Evolutionary conservation across 345 rosid genomes (phyloP).

Genomic region (Lenwebbia sp.): DNA sequence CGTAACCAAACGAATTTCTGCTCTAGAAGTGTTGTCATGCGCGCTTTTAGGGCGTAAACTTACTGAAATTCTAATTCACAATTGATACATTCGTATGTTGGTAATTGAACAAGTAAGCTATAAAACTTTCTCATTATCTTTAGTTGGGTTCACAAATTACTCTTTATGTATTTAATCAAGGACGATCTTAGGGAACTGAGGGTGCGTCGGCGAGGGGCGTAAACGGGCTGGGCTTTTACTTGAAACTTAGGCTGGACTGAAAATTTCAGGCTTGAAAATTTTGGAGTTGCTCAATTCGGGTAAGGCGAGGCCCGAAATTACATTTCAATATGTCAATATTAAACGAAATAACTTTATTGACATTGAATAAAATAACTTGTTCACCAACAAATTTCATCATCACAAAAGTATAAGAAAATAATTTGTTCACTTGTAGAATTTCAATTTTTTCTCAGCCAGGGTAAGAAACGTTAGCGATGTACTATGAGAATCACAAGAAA

Average conservation of each 20-base stretch:
- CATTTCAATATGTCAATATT: background rate
- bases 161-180: background rate
- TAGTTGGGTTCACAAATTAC: too few species aligned
- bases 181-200: background rate
- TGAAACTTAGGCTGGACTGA: background rate
- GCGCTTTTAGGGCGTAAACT: too few species aligned
- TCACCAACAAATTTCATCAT: background rate
- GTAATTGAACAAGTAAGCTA: background rate
- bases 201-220: background rate
- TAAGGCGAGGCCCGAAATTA: background rate
- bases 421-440: background rate
- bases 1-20: too few species aligned
- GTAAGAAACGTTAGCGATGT: background rate
- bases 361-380: background rate
- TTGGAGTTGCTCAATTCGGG: background rate
- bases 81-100: background rate
- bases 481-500: background rate
- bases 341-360: background rate
- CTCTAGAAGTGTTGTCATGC: too few species aligned
- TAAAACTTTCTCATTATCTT: background rate
- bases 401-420: background rate
- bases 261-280: background rate
- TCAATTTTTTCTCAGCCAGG: background rate
- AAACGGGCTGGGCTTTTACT: background rate
- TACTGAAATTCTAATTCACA: background rate